Evolutionary conservation across 495 filamentous ascomycete genomes (phyloP).

Genomic region (Penicillium simplicissimum): DNA sequence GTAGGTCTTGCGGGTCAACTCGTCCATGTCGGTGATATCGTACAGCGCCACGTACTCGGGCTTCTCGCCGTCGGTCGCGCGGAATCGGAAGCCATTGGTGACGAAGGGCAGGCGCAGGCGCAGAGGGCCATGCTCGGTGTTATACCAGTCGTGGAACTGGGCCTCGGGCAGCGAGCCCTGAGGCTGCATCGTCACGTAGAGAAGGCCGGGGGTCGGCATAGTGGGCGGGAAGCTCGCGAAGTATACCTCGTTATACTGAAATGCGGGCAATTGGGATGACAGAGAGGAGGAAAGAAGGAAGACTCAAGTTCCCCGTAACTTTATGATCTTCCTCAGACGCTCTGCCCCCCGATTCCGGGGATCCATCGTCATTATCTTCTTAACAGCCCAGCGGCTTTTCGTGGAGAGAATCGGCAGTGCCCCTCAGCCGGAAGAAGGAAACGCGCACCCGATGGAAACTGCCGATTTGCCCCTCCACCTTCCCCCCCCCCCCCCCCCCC

Average conservation of each 20-base stretch:
- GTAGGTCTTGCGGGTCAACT: slow-evolving; percentile 65
- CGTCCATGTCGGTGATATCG: slow-evolving; percentile 73
- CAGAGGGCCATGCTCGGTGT: slow-evolving; percentile 81
- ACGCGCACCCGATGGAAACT: slow-evolving; percentile 26
- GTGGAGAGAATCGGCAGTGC: slow-evolving; percentile 7
- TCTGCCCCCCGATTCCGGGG: background rate
- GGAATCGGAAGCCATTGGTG: slow-evolving; percentile 75
- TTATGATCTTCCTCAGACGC: background rate
- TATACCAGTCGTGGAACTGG: slow-evolving; percentile 89
- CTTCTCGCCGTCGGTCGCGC: slow-evolving; percentile 55
- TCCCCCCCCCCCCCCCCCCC: slow-evolving; percentile 4
- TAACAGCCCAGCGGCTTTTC: background rate
- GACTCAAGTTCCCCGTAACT: background rate
- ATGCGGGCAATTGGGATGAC: background rate
- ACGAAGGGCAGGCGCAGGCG: slow-evolving; percentile 73
- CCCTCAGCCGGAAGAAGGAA: slow-evolving; percentile 29
- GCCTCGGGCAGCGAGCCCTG: slow-evolving; percentile 58
- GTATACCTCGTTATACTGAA: background rate
- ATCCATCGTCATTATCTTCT: background rate
- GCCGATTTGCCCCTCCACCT: slow-evolving; percentile 16
- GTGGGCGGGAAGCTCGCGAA: slow-evolving; percentile 15
- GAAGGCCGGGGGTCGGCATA: slow-evolving; percentile 59
- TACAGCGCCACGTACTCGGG: slow-evolving; percentile 78
- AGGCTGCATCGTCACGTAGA: slow-evolving; percentile 81
- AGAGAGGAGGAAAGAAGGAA: background rate